Conservation (phyloP, 768 basidiomycete genomes). For the Cantharellus anzutake region DNA sequence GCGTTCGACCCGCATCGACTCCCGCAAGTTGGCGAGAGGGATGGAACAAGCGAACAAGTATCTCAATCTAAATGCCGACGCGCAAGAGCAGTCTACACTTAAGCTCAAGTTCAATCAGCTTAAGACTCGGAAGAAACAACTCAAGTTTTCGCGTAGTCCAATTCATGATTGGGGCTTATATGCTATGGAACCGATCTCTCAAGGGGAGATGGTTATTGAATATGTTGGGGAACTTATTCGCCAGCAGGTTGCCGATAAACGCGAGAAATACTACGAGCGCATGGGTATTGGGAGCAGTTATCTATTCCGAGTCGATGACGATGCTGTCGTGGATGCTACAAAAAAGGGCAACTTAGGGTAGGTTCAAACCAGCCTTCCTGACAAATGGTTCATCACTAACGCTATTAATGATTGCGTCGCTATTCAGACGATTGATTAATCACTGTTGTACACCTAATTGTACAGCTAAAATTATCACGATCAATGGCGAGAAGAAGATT, state of each 20-base stretch:
- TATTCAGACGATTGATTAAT: slow-evolving; percentile 77
- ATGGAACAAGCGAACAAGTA: slow-evolving; percentile 76
- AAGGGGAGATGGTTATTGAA: slow-evolving; percentile 98
- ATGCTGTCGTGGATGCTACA: slow-evolving; percentile 94
- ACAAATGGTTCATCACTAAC: slow-evolving; percentile 4
- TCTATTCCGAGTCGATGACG: slow-evolving; percentile 94
- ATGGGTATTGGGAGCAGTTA: slow-evolving; percentile 98
- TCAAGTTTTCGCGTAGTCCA: slow-evolving; percentile 83
- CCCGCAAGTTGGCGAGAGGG: slow-evolving; percentile 76
- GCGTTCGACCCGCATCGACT: slow-evolving; percentile 80
- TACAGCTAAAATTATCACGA: slow-evolving; percentile 29
- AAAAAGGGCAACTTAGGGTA: slow-evolving; percentile 98
- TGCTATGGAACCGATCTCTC: slow-evolving; percentile 86
- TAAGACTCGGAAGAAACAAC: slow-evolving; percentile 92
- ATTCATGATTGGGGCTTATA: slow-evolving; percentile 99
- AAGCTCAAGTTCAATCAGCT: slow-evolving; percentile 87
- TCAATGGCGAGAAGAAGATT: slow-evolving; percentile 82
- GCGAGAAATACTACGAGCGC: slow-evolving; percentile 92
- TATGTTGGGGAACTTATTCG: slow-evolving; percentile 97
- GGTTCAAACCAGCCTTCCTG: slow-evolving; percentile 18
- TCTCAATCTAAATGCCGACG: slow-evolving; percentile 23
- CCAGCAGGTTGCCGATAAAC: slow-evolving; percentile 86
- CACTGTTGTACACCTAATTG: slow-evolving; percentile 85
- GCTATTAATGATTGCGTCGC: background rate
- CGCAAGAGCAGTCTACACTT: slow-evolving; percentile 37